phyloP scores from a whole-genome alignment of 2,329 filamentous ascomycete species.

The Microcyclosporella mali region DNA sequence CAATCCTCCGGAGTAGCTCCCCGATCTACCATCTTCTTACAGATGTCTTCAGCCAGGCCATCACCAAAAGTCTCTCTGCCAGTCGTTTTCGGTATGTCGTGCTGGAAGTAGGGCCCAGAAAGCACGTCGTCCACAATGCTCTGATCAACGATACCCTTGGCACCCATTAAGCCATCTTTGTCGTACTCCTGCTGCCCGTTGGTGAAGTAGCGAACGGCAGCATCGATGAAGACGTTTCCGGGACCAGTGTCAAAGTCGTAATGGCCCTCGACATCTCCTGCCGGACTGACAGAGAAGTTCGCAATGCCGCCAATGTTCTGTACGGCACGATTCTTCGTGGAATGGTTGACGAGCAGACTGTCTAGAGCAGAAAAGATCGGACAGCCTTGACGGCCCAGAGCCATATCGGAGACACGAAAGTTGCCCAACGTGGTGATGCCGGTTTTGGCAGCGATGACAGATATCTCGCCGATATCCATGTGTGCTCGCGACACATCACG shows the following conservation, averaged over 20 bases:
- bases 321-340: constrained; percentile 20
- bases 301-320: constrained; percentile 24
- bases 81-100: constrained; percentile 21
- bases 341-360: constrained; percentile 12
- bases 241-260: constrained; percentile 16
- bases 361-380: constrained; percentile 23
- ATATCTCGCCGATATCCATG: constrained; percentile 19
- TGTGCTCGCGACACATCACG: constrained; percentile 18
- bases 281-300: constrained; percentile 24
- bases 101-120: constrained; percentile 15
- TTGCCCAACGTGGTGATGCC: constrained; percentile 21
- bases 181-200: constrained; percentile 19
- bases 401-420: constrained; percentile 24
- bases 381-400: constrained; percentile 23
- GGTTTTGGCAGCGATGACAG: constrained; percentile 23
- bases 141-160: constrained; percentile 19
- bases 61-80: constrained; percentile 21
- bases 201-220: constrained; percentile 21
- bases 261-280: constrained; percentile 12
- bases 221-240: constrained; percentile 24
- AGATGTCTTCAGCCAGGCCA: constrained; percentile 16
- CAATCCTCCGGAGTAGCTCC: constrained; percentile 16
- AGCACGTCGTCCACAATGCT: constrained; percentile 19
- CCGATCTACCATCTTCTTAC: constrained; percentile 10
- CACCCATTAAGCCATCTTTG: constrained; percentile 18